Conservation (phyloP, 805 yeast species). For the Saturnispora kantuleensis region DNA sequence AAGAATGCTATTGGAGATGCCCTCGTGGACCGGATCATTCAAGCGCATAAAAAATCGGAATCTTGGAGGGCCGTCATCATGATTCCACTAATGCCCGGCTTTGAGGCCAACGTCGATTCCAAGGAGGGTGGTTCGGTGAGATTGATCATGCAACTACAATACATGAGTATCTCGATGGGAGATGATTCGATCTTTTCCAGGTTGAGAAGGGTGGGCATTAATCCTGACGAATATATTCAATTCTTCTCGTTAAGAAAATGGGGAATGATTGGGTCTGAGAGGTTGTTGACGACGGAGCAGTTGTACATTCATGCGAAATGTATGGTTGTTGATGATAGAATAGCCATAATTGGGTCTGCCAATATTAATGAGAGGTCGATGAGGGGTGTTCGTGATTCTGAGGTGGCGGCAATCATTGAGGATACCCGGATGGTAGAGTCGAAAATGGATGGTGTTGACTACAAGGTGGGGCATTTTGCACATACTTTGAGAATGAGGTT, state of each 20-base stretch:
- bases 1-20: slow-evolving; percentile 94
- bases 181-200: slow-evolving; percentile 78
- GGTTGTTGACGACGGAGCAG: slow-evolving; percentile 77
- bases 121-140: slow-evolving; percentile 94
- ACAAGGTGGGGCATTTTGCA: slow-evolving; percentile 77
- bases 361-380: slow-evolving; percentile 94
- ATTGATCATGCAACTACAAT: slow-evolving; percentile 94
- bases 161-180: slow-evolving; percentile 86
- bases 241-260: slow-evolving; percentile 90
- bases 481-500: slow-evolving; percentile 80
- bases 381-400: slow-evolving; percentile 91
- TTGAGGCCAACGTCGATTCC: slow-evolving; percentile 84
- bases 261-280: slow-evolving; percentile 79
- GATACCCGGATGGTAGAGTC: slow-evolving; percentile 67
- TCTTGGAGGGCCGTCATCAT: slow-evolving; percentile 86
- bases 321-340: slow-evolving; percentile 85
- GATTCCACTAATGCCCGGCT: slow-evolving; percentile 97
- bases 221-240: slow-evolving; percentile 84
- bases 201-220: slow-evolving; percentile 66
- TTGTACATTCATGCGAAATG: slow-evolving; percentile 89
- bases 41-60: slow-evolving; percentile 70
- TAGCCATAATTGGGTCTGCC: slow-evolving; percentile 94
- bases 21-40: slow-evolving; percentile 85
- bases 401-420: slow-evolving; percentile 79
- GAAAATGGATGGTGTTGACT: slow-evolving; percentile 74